Percentiles rank a stretch among this genome's conserved stretches.
phyloP scores from a whole-genome alignment of 2,329 filamentous ascomycete genomes.

The Aspergillus floridensis region DNA sequence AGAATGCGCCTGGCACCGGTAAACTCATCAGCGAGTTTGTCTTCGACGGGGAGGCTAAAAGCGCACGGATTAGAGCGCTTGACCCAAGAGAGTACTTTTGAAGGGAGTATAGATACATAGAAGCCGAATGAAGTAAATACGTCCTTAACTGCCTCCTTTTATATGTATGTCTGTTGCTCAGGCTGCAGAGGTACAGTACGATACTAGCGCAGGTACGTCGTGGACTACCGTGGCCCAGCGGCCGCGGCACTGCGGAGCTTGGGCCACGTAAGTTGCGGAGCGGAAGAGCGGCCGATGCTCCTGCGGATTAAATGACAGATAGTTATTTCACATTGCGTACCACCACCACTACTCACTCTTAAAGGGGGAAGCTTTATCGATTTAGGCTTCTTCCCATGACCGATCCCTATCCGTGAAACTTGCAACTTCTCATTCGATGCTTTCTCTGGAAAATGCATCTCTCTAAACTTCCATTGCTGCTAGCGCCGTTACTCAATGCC shows the following conservation, averaged over 20 bases:
- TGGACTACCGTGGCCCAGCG: not conserved
- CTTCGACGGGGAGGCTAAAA: constrained; percentile 68
- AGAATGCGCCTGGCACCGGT: constrained; percentile 87
- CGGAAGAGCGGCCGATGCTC: constrained; percentile 17
- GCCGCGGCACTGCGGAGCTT: constrained; percentile 22
- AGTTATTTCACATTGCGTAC: constrained; percentile 16
- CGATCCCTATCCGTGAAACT: constrained; percentile 17
- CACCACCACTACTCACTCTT: not conserved
- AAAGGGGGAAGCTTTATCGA: constrained; percentile 16
- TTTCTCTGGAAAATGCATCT: constrained; percentile 31
- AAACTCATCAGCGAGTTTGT: constrained; percentile 77
- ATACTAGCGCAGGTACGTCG: not conserved
- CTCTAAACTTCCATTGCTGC: constrained; percentile 26
- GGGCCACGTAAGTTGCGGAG: constrained; percentile 35
- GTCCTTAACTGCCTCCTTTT: not conserved
- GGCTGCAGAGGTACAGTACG: too few species aligned
- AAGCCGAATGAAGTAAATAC: not conserved
- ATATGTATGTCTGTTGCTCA: not conserved
- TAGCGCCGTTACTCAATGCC: constrained; percentile 28
- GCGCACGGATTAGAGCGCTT: constrained; percentile 63
- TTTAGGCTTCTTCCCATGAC: constrained; percentile 11
- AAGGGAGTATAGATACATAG: constrained; percentile 11
- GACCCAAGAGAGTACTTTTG: constrained; percentile 62
- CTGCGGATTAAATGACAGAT: constrained; percentile 18
- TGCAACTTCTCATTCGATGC: constrained; percentile 17